These are phyloP conservation scores for Cladosporium austrohemisphaericum DNA, from an alignment of 2,329 filamentous ascomycete genomes.

Conservation along the genomic window DNA sequence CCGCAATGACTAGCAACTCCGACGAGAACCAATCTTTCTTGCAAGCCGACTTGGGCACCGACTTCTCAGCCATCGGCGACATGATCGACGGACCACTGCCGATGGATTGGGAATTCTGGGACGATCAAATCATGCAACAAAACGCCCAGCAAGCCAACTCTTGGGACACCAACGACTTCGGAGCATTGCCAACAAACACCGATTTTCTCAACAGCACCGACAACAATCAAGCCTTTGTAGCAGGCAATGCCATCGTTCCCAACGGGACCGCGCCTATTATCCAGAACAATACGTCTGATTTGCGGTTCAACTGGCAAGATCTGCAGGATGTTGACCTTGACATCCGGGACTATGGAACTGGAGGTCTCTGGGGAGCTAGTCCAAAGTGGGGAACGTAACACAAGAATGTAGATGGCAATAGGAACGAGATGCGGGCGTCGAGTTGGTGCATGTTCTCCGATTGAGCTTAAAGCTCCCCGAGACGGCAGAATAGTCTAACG, in stretches of 20 bases:
- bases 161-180: background rate
- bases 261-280: constrained; percentile 1
- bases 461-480: no score
- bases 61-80: constrained; percentile 29
- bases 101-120: constrained; percentile 33
- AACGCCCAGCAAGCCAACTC: background rate
- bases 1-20: background rate
- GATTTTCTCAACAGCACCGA: background rate
- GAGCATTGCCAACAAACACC: background rate
- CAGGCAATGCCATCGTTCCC: constrained; percentile 1
- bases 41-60: constrained; percentile 12
- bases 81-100: constrained; percentile 29
- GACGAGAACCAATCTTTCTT: background rate
- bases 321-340: constrained; percentile 20
- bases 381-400: background rate
- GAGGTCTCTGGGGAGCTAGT: constrained; percentile 3
- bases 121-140: constrained; percentile 20
- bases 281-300: background rate
- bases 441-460: no score
- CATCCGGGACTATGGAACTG: constrained; percentile 15
- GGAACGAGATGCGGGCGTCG: background rate
- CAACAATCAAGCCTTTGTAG: background rate
- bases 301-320: constrained; percentile 12
- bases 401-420: background rate
- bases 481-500: no score